Evolutionary conservation across 2,329 filamentous ascomycete species (phyloP).

Genomic region (Hymenotorrendiella dingleyae): DNA sequence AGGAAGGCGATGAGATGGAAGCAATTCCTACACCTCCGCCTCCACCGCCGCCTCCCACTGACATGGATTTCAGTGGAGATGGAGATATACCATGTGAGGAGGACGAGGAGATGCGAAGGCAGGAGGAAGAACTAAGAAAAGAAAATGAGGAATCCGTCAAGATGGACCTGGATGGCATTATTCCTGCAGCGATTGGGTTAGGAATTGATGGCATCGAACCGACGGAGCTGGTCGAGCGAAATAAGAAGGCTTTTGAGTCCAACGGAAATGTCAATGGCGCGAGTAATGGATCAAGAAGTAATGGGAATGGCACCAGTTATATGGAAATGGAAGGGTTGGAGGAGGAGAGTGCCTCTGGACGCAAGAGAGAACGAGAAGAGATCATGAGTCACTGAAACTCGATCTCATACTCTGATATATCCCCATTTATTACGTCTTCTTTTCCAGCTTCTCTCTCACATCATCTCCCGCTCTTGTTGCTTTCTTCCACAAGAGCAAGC

Average conservation of each 20-base stretch:
- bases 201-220: background rate
- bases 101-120: conserved; percentile 17
- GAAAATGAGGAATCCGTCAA: conserved; percentile 28
- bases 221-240: background rate
- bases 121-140: conserved; percentile 28
- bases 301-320: background rate
- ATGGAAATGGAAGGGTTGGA: conserved; percentile 1
- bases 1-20: conserved; percentile 19
- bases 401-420: background rate
- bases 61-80: conserved; percentile 6
- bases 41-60: conserved; percentile 23
- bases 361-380: background rate
- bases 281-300: background rate
- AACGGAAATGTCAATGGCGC: background rate
- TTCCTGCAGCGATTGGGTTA: background rate
- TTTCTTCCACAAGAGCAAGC: too few relatives aligned
- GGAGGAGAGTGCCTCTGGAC: background rate
- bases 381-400: conserved; percentile 3
- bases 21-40: conserved; percentile 26
- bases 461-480: too few relatives aligned
- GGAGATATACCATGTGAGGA: conserved; percentile 18
- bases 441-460: too few relatives aligned
- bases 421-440: too few relatives aligned
- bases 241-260: background rate
- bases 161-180: conserved; percentile 21